These are phyloP conservation scores for Ceratobasidium sp. DNA, from an alignment of 1,284 basidiomycete genomes.

Conservation along the genomic window DNA sequence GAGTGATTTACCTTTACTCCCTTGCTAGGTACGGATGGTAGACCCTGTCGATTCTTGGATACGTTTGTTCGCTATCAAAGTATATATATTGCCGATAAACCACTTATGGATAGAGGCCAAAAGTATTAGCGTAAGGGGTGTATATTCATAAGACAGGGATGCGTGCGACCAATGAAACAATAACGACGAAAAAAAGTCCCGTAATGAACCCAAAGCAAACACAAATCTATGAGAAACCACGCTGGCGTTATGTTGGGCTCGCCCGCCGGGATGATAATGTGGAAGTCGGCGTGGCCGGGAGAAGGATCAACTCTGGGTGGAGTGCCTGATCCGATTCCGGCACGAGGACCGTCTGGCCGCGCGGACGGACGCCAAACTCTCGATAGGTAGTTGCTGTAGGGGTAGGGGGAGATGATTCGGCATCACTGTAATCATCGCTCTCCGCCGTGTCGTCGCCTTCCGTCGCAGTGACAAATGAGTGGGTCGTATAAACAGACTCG, in stretches of 20 bases:
- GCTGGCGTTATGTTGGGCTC: too few relatives aligned
- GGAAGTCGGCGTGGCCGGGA: slow-evolving; percentile 23
- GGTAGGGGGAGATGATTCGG: slow-evolving; percentile 15
- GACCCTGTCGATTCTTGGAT: too few relatives aligned
- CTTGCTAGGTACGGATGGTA: too few relatives aligned
- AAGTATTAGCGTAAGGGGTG: not conserved
- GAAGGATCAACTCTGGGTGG: slow-evolving; percentile 20
- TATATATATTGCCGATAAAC: too few relatives aligned
- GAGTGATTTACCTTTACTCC: too few relatives aligned
- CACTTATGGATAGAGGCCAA: too few relatives aligned
- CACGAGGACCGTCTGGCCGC: slow-evolving; percentile 28
- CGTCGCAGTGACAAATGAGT: slow-evolving; percentile 33
- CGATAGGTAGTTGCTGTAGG: slow-evolving; percentile 17
- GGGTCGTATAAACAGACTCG: slow-evolving; percentile 7
- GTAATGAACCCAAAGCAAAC: not conserved
- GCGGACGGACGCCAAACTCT: not conserved
- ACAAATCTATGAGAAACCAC: too few relatives aligned
- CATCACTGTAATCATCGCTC: not conserved
- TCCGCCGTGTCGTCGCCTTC: slow-evolving; percentile 3
- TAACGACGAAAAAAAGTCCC: not conserved
- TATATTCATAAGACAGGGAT: not conserved
- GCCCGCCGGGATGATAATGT: too few relatives aligned
- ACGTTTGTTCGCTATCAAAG: too few relatives aligned
- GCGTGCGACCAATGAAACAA: not conserved
- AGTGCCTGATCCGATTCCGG: slow-evolving; percentile 2